Conservation (phyloP, 2,329 filamentous ascomycete genomes). For the Aspergillus tamarii region DNA sequence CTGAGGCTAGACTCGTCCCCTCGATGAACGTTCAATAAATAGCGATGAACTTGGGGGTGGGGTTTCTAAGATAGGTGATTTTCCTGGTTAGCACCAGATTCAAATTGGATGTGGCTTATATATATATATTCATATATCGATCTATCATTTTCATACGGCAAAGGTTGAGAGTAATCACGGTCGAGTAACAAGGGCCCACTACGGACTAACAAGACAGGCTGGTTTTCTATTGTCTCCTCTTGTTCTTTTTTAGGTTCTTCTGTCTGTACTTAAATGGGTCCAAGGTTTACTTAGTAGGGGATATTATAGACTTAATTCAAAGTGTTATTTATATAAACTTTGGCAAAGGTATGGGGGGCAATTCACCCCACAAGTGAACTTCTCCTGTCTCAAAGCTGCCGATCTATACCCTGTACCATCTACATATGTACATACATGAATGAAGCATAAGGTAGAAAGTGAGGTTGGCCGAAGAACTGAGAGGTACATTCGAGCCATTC, state of each 20-base stretch:
- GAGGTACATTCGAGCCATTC: too few relatives aligned
- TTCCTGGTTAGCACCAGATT: not conserved
- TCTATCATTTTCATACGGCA: not conserved
- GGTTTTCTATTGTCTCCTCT: not conserved
- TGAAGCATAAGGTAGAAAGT: too few relatives aligned
- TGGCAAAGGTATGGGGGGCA: not conserved
- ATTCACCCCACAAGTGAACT: not conserved
- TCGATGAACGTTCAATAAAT: not conserved
- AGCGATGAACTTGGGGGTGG: too few relatives aligned
- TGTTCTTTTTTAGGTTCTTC: constrained; percentile 1
- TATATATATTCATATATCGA: not conserved
- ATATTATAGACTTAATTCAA: not conserved
- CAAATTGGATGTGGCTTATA: not conserved
- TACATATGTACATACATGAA: not conserved
- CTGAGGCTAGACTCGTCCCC: constrained; percentile 9
- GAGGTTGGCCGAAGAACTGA: too few relatives aligned
- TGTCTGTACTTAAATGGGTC: not conserved
- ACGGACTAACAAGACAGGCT: not conserved
- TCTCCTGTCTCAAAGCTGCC: not conserved
- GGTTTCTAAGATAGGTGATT: not conserved
- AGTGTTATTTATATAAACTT: constrained; percentile 1
- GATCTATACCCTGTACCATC: not conserved
- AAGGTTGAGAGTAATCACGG: not conserved
- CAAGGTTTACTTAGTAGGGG: not conserved
- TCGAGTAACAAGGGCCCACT: not conserved